phyloP scores from a whole-genome alignment of 1,139 yeast species.

The Yamadazyma conglobata region DNA sequence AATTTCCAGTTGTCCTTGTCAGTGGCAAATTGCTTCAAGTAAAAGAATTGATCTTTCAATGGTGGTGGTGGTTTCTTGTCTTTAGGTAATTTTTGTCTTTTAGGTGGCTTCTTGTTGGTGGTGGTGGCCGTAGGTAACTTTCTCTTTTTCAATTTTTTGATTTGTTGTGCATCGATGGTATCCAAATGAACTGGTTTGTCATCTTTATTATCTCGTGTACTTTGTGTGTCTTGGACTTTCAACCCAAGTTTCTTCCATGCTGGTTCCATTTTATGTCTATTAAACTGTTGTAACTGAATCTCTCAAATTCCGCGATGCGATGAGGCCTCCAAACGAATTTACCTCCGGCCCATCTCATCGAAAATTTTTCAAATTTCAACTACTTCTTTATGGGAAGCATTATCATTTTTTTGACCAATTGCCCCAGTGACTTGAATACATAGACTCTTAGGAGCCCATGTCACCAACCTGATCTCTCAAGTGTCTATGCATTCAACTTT shows the following conservation, averaged over 20 bases:
- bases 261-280: slow-evolving; percentile 50
- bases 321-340: no score
- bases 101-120: slow-evolving; percentile 56
- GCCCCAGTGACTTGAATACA: no score
- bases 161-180: slow-evolving; percentile 40
- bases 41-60: slow-evolving; percentile 76
- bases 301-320: no score
- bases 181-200: slow-evolving; percentile 42
- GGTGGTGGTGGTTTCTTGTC: slow-evolving; percentile 72
- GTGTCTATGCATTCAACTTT: no score
- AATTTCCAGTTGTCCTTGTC: slow-evolving; percentile 80
- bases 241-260: slow-evolving; percentile 92
- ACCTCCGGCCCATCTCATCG: no score
- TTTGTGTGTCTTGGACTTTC: slow-evolving; percentile 47
- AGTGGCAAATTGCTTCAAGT: slow-evolving; percentile 61
- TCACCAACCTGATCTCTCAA: no score
- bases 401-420: no score
- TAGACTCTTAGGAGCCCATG: no score
- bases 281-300: no score
- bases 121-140: slow-evolving; percentile 21
- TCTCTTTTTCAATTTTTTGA: slow-evolving; percentile 39
- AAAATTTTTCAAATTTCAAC: no score
- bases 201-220: no score
- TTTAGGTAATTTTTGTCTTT: slow-evolving; percentile 73
- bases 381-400: no score